These are phyloP conservation scores for Fusarium falciforme DNA, from an alignment of 2,329 filamentous ascomycete species.

Conservation along the genomic window DNA sequence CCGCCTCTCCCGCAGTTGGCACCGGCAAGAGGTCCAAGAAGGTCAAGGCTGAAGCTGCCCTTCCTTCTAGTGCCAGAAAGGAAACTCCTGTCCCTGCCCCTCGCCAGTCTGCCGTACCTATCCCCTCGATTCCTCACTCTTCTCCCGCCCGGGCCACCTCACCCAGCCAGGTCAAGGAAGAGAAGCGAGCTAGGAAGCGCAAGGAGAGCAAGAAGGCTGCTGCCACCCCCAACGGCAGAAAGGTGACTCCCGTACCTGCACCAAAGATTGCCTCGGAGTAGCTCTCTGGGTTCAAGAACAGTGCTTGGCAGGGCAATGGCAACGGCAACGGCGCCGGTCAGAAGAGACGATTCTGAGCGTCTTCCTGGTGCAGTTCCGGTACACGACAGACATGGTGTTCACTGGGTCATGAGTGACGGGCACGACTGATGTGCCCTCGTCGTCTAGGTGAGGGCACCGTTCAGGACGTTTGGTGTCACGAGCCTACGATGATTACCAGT, in stretches of 20 bases:
- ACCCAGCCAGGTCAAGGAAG: constrained; percentile 39
- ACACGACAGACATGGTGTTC: not conserved
- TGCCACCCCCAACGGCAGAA: constrained; percentile 38
- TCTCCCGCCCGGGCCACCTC: constrained; percentile 35
- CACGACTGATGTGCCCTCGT: not conserved
- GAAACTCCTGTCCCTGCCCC: constrained; percentile 46
- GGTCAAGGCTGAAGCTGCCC: constrained; percentile 37
- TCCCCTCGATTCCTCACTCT: constrained; percentile 51
- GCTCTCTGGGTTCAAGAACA: constrained; percentile 11
- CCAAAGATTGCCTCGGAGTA: constrained; percentile 42
- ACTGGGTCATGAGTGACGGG: not conserved
- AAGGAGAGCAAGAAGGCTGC: constrained; percentile 40
- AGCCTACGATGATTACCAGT: not conserved
- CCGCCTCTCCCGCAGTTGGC: constrained; percentile 35
- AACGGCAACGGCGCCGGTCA: not conserved
- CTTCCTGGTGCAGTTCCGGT: not conserved
- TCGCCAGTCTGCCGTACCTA: constrained; percentile 47
- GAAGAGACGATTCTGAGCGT: not conserved
- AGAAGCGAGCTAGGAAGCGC: constrained; percentile 47
- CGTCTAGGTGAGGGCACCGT: not conserved
- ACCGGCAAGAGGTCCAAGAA: constrained; percentile 46
- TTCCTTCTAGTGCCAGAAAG: constrained; percentile 29
- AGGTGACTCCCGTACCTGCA: constrained; percentile 43
- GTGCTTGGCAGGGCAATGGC: constrained; percentile 3
- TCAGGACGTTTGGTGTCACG: not conserved